Evolutionary conservation across 768 basidiomycete genomes (phyloP), one percentile per base, ranked within the genome.

Genomic region (Suillus variegatus): DNA sequence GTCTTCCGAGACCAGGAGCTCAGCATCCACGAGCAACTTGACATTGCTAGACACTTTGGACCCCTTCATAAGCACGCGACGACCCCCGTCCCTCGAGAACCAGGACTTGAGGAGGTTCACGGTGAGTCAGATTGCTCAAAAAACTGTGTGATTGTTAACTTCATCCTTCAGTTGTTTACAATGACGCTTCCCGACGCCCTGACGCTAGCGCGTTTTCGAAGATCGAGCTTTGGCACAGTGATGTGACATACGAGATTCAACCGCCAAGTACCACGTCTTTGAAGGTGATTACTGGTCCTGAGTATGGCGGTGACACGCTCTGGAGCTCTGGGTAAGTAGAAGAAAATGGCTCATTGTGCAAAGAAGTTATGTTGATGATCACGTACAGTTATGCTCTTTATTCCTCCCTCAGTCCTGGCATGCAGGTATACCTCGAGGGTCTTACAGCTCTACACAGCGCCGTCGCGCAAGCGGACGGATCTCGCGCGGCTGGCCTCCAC

Each of bases 41-140:
- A 89, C n/a, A 79, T 94, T 65, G 89, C 84, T 8, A 85, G 86
- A 18, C 79, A 93, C 71, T 92, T 84, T 63, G 92, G 92, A 6
- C 90, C 85, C 56, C 82, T 93, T 55, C 92, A 95, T 76, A 91
- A 89, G 73, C 92, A 95, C 71, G 89, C 93, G 4, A 93, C 91
- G 3, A 93, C 91, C 12, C 89, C 89, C 0, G 82, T 94, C 57
- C 90, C 93, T 2, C 79, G 78, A 65, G 84, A 86, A 71, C 86
- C 82, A 20, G 92, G 92, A 18, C 81, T 92, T 4, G 88, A 92
- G 70, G 89, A 91, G 78, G 90, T 91, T 6, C 91, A 93, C 69
- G 82, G 91, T 88, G 66, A 55, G 82, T 75, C 36, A 36, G 16
- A 36, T 57, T 38, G 8, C 62, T 35, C 18, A 18, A 66, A 10